Evolutionary conservation across 2,329 filamentous ascomycete species (phyloP), one percentile per base, ranked within the genome.

Genomic region (Pestalotiopsis sp.): DNA sequence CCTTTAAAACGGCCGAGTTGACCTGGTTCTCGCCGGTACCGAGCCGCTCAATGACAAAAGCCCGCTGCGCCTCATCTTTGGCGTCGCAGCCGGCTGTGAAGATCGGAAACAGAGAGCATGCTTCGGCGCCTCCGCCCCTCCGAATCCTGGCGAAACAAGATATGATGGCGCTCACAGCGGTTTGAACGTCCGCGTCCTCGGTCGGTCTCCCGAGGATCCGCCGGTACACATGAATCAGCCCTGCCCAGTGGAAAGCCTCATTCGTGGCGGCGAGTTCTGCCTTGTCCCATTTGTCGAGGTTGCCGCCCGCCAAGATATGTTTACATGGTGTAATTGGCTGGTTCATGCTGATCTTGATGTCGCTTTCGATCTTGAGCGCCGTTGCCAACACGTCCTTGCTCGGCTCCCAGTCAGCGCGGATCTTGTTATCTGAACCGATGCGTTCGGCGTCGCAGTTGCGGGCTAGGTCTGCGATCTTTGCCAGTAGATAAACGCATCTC

Each of bases 41-140:
- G 75, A 96, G 84, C 62, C 93, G 84, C 72, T 89, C 86, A 74
- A 93, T 81, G 49, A 95, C 88, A 74, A 88, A 84, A 27, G 81
- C 80, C 64, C 90, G 84, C 73, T 91, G 87, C 2, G 79, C 80
- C 41, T 82, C 75, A 63, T 90, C 86, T 67, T 82, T 81, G 1
- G 90, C 89, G 77, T 96, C 92, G 72, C 92, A 95, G 0, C 93
- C 93, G 1, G 93, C 93, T 1, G 92, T 93, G 78, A 96, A 96
- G 81, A 96, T 90, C 0, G 93, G 93, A 72, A 96, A 95, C 52
- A 96, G 78, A 20, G 93, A 81, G 74, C 92, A 93, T 9, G 89
- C 90, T 78, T 95, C 93, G 0, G 92, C 92, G 17, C 89, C 90
- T 38, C 90, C 90, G 5, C 92, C 91, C 13, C 85, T 81, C 13